A percentile compares a stretch with the other conserved stretches of the same genome.
Conservation (phyloP, 495 filamentous ascomycete species). For the Acidomyces sp. region DNA sequence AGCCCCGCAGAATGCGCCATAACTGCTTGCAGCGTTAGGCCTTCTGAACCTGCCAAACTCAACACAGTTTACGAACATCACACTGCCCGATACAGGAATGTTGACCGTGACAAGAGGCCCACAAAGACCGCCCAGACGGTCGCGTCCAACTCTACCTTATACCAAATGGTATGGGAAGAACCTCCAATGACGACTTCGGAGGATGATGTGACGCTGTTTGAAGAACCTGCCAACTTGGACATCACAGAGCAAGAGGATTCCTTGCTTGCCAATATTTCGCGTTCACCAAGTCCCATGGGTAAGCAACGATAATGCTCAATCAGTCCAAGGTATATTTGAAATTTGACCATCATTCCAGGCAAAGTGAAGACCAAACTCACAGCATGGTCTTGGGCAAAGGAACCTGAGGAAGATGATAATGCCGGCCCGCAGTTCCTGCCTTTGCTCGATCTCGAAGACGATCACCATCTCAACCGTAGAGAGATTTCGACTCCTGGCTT, state of each 20-base stretch:
- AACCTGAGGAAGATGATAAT: constrained; percentile 5
- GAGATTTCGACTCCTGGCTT: neutral
- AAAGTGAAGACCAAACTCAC: constrained; percentile 14
- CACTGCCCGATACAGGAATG: neutral
- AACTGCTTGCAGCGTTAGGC: constrained; percentile 9
- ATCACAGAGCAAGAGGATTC: neutral
- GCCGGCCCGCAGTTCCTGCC: neutral
- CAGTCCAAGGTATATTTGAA: too few relatives aligned
- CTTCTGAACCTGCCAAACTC: constrained; percentile 1
- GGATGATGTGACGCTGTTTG: constrained; percentile 2
- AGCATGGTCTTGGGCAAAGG: constrained; percentile 13
- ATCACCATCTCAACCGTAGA: neutral
- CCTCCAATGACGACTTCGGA: neutral
- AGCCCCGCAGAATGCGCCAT: constrained; percentile 7
- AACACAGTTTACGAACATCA: constrained; percentile 8
- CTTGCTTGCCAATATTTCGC: neutral
- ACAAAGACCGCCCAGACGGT: constrained; percentile 8
- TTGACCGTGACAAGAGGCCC: neutral
- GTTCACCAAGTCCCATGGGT: constrained; percentile 7
- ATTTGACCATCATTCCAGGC: too few relatives aligned
- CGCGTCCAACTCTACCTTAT: neutral
- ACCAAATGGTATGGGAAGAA: constrained; percentile 10
- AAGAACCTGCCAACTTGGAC: neutral
- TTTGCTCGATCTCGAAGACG: neutral
- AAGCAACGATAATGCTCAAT: too few relatives aligned